Conservation (phyloP, 805 yeast species). For the Cyberlindnera saturnus region DNA sequence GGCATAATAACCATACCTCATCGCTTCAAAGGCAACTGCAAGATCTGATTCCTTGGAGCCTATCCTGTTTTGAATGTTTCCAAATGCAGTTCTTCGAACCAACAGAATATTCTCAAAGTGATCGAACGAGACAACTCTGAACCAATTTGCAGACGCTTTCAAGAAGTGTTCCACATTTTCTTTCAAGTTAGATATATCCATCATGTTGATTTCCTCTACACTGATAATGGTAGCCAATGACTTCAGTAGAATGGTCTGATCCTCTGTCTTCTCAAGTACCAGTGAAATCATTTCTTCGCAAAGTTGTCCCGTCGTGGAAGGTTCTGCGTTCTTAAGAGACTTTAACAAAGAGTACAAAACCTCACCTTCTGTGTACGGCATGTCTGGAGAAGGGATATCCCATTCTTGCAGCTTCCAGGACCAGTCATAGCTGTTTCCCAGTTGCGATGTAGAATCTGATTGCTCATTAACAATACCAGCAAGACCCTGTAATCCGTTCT, state of each 20-base stretch:
- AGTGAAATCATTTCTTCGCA: constrained; percentile 15
- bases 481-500: constrained; percentile 53
- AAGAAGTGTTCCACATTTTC: constrained; percentile 5
- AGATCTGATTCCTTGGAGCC: constrained; percentile 16
- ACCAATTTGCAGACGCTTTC: constrained; percentile 28
- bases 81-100: constrained; percentile 33
- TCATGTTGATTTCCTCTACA: constrained; percentile 7
- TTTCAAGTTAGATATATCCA: neutral
- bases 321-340: constrained; percentile 30
- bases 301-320: constrained; percentile 2
- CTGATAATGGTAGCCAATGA: constrained; percentile 9
- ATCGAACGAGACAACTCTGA: constrained; percentile 27
- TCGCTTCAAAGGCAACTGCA: constrained; percentile 31
- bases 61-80: neutral
- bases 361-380: constrained; percentile 34
- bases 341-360: constrained; percentile 49
- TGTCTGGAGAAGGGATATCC: constrained; percentile 54
- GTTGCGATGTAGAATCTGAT: constrained; percentile 5
- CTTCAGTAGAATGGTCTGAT: constrained; percentile 1
- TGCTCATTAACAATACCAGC: constrained; percentile 38
- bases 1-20: constrained; percentile 36
- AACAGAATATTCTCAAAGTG: constrained; percentile 38
- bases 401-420: constrained; percentile 75
- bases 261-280: constrained; percentile 3
- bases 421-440: constrained; percentile 44